Base-by-base conservation (phyloP, 2,329 filamentous ascomycete genomes). In the Nannizzia gypsea region DNA sequence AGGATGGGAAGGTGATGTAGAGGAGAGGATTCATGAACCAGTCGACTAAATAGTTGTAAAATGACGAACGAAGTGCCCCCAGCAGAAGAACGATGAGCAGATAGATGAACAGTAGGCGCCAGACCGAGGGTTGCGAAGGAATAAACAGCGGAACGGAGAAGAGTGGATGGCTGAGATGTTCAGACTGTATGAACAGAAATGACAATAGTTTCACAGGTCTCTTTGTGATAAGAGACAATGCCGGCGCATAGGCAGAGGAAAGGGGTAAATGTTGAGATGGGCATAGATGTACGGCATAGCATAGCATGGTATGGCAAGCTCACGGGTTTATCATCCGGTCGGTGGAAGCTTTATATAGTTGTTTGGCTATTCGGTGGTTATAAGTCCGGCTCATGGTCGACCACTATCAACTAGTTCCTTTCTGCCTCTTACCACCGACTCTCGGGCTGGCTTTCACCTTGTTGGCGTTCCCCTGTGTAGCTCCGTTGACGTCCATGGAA, bases 401-500 rank as follows among this genome's bases (percentile, higher is more conserved):
- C 6, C 6, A 52, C 22, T 22, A 40, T 61, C 54, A 61, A 28
- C 52, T 61, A 13, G 70, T 69, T 42, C 73, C 76, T 65, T 78
- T 79, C 64, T 78, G 76, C 63, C 76, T 70, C 64, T 79, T 79
- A 8, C 71, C 73, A 31, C 73, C 71, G 31, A 77, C 72, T 59
- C 76, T 70, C 48, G 77, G 76, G 63, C 76, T 79, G 56, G 76
- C 71, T 64, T 77, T 78, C 48, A 77, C 73, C 66, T 78, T 78
- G 56, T 65, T 66, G 15, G 70, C 63, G 56, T 68, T 73, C 28
- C 67, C 66, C 17, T 67, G 62, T 15, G 64, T 71, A 36, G 71
- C 66, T 36, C 77, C 76, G 62, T 83, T 84, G 57, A 81, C 74
- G 61, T 82, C 78, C 26, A 68, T 60, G 31, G 69, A 72, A 59